Evolutionary conservation across 768 basidiomycete species (phyloP), one percentile per base, ranked within the genome.

Genomic region (Ramaria sp.): DNA sequence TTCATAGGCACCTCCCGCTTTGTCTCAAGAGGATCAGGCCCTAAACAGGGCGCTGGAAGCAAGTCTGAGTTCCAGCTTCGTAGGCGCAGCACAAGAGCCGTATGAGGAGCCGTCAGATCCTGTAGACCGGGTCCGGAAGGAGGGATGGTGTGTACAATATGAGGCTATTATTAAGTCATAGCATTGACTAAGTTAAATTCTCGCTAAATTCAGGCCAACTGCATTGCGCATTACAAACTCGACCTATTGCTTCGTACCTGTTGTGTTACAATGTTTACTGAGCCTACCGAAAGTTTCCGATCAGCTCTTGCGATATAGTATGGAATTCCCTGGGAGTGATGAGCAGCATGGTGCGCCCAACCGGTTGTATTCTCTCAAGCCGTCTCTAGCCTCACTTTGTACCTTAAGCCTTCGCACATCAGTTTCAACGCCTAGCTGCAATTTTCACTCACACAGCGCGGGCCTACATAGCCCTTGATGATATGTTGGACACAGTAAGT

Each of bases 21-120:
- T 57, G 27, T 39, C 55, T 22, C 55, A 57, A 30, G 55, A 57
- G 33, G 55, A 57, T 33, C 55, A 42, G 4, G 55, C 55, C 13
- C 31, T 49, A 27, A 49, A 57, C 20, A 7, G 42, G 13, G 55
- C 55, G 17, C 37, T 57, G 33, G 55, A 57, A 39, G 55, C 55
- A 24, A 57, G 55, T 33, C 37, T 49, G 24, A 57, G 17, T 24
- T 37, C 55, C 6, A 57, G 55, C 24, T 57, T 57, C 45, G 55
- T 57, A 11, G 51, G 51, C 12, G 47, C 46, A 34, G 15, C 31
- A 43, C 53, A 54, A 20, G 55, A 57, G 20, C 55, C 46, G 11
- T 57, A 57, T 49, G 55, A 57, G 33, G 55, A 57, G 34, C 46
- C 55, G 9, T 38, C 34, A 20, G 55, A 57, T 38, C 7, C 31